Percentiles rank a stretch among this genome's conserved stretches.
These are phyloP conservation scores for Botrytis fabae DNA, from an alignment of 2,329 filamentous ascomycete genomes.

Conservation along the genomic window DNA sequence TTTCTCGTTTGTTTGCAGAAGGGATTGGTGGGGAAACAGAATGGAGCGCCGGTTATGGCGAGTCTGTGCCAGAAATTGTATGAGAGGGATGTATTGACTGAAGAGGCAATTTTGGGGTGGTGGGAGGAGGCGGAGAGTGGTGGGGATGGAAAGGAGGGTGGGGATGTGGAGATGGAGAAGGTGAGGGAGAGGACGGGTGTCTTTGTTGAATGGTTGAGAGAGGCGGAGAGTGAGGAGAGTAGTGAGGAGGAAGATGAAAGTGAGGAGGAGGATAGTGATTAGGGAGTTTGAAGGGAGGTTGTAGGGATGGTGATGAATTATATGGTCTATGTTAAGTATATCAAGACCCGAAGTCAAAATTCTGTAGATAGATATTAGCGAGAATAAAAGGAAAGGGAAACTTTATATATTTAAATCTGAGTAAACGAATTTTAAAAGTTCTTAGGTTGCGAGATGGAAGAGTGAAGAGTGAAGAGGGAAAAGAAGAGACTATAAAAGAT, in stretches of 20 bases:
- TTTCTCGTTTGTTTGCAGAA: slow-evolving; percentile 80
- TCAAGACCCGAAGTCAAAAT: not conserved
- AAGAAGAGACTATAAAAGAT: not conserved
- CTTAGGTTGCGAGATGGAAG: not conserved
- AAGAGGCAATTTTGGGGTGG: slow-evolving; percentile 86
- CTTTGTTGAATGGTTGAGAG: slow-evolving; percentile 81
- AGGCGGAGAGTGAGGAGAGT: slow-evolving; percentile 65
- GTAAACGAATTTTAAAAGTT: not conserved
- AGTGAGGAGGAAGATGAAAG: slow-evolving; percentile 64
- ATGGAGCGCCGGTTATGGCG: slow-evolving; percentile 68
- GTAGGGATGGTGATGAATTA: not conserved
- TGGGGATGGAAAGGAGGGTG: not conserved
- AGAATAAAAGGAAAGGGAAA: not conserved
- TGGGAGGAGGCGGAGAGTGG: slow-evolving; percentile 53
- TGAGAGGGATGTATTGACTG: slow-evolving; percentile 79
- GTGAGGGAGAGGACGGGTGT: slow-evolving; percentile 60
- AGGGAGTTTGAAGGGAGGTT: not conserved
- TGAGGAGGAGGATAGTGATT: slow-evolving; percentile 7
- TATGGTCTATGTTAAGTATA: not conserved
- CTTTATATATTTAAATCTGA: not conserved
- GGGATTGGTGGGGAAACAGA: slow-evolving; percentile 67
- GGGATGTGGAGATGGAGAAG: slow-evolving; percentile 6
- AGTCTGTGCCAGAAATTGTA: slow-evolving; percentile 83
- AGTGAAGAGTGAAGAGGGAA: not conserved
- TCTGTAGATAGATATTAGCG: not conserved